phyloP scores from a whole-genome alignment of 2,329 filamentous ascomycete genomes.

The Calonectria ilicicola region DNA sequence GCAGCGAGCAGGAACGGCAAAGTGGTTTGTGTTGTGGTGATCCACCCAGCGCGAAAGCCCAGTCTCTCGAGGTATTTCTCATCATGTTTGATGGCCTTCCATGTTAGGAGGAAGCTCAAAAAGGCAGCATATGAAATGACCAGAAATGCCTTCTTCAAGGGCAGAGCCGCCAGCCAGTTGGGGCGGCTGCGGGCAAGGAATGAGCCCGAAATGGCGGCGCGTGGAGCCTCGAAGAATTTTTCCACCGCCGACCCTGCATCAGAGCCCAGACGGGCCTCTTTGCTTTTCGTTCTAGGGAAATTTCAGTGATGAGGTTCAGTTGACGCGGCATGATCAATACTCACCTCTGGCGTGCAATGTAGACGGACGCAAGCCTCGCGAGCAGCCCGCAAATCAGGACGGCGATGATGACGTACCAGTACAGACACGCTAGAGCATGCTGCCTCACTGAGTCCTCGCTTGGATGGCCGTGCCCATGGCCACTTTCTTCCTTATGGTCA shows the following conservation, averaged over 20 bases:
- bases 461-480: conserved; percentile 33
- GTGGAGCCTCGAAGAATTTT: conserved; percentile 29
- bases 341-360: conserved; percentile 40
- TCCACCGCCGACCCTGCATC: conserved; percentile 32
- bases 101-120: conserved; percentile 37
- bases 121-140: conserved; percentile 35
- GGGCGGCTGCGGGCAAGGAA: conserved; percentile 26
- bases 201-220: conserved; percentile 12
- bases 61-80: conserved; percentile 41
- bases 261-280: conserved; percentile 27
- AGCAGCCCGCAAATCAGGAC: conserved; percentile 28
- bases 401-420: conserved; percentile 39
- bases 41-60: conserved; percentile 42
- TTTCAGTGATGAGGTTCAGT: neutral
- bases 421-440: conserved; percentile 39
- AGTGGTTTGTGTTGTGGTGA: conserved; percentile 38
- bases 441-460: conserved; percentile 41
- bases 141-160: conserved; percentile 29
- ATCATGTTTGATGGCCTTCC: conserved; percentile 43
- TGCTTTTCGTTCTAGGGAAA: conserved; percentile 28
- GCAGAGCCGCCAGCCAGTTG: conserved; percentile 26
- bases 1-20: conserved; percentile 39
- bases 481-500: conserved; percentile 23
- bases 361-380: conserved; percentile 29
- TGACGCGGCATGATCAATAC: neutral